These are phyloP conservation scores for Tricholoma sp. DNA, from an alignment of 768 basidiomycete species.

Conservation along the genomic window DNA sequence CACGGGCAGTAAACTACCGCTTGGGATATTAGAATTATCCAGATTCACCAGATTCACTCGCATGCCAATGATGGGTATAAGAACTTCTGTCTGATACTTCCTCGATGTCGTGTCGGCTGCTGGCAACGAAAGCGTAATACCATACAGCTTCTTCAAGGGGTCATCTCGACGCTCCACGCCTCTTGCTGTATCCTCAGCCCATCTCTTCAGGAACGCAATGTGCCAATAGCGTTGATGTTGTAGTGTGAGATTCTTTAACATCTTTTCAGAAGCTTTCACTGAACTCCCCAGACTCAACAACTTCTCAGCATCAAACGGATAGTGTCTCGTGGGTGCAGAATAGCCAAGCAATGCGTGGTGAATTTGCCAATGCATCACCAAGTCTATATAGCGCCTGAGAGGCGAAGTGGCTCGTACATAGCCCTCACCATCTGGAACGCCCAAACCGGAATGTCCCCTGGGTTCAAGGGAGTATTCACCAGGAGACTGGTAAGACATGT, in stretches of 20 bases:
- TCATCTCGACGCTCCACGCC: slow-evolving; percentile 11
- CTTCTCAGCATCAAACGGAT: slow-evolving; percentile 42
- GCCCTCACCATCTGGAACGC: slow-evolving; percentile 67
- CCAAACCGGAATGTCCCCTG: slow-evolving; percentile 62
- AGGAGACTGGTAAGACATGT: slow-evolving; percentile 27
- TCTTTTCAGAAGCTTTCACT: slow-evolving; percentile 31
- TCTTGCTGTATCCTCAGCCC: slow-evolving; percentile 25
- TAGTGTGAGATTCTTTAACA: slow-evolving; percentile 23
- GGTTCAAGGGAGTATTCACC: slow-evolving; percentile 49
- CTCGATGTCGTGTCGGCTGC: neutral
- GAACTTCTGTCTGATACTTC: slow-evolving; percentile 5
- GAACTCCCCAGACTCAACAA: slow-evolving; percentile 39
- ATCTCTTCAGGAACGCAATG: slow-evolving; percentile 32
- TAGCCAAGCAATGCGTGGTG: slow-evolving; percentile 61
- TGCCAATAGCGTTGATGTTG: slow-evolving; percentile 31
- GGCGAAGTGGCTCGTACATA: slow-evolving; percentile 86
- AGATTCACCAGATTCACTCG: neutral
- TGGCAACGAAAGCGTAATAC: neutral
- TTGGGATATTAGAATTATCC: neutral
- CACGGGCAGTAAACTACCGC: neutral
- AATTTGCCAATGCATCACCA: slow-evolving; percentile 91
- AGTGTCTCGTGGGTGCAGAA: slow-evolving; percentile 20
- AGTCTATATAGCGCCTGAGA: slow-evolving; percentile 76
- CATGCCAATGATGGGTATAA: slow-evolving; percentile 3
- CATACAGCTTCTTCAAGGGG: slow-evolving; percentile 10